phyloP scores from a whole-genome alignment of 129 eudicot genomes.

The Glebionis coronaria region DNA sequence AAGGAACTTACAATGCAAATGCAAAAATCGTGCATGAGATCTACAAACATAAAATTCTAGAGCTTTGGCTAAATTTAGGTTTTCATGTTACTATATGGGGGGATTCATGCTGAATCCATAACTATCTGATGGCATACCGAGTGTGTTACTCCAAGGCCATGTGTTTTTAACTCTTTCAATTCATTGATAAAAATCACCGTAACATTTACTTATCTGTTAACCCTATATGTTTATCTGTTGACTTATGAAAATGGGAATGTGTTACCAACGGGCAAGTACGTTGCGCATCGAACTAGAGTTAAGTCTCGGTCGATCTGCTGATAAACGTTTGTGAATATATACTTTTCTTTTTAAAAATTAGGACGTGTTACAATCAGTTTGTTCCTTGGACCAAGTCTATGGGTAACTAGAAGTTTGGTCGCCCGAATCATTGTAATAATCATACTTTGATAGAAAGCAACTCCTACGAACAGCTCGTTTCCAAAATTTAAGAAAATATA shows the following conservation, averaged over 20 bases:
- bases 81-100: no score
- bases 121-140: neutral
- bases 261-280: no score
- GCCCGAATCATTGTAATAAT: conserved; percentile 19
- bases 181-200: neutral
- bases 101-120: neutral
- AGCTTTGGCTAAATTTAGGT: neutral
- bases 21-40: conserved; percentile 6
- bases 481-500: conserved; percentile 2
- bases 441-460: conserved; percentile 20
- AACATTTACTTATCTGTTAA: neutral
- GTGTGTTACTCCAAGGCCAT: neutral
- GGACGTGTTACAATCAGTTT: conserved; percentile 6
- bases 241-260: no score
- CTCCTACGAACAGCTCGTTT: conserved; percentile 20
- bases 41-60: neutral
- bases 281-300: no score
- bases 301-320: no score
- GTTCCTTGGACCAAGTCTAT: conserved; percentile 20
- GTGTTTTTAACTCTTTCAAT: conserved; percentile 1
- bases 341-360: neutral
- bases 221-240: neutral
- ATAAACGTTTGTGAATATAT: no score
- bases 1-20: neutral
- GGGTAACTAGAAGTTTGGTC: conserved; percentile 1